phyloP scores from a whole-genome alignment of 192 early-diverging fungal species.

The Coemansia sp. region DNA sequence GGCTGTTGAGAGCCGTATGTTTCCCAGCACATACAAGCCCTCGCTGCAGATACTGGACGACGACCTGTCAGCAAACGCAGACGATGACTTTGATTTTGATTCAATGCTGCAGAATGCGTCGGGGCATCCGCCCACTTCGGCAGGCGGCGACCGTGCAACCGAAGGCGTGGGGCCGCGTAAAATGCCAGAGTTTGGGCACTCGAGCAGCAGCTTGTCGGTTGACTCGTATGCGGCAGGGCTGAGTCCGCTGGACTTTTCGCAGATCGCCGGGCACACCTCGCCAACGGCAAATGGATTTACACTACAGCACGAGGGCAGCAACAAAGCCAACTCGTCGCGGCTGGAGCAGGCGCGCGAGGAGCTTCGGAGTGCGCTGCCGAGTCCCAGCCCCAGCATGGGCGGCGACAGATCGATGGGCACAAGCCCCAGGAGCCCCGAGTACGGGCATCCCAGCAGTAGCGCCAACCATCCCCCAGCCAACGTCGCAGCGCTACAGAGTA shows the following conservation, averaged over 20 bases:
- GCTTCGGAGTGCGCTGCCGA: conserved; percentile 17
- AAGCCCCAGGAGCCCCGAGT: conserved; percentile 5
- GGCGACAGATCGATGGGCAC: conserved; percentile 1
- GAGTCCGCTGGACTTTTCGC: conserved; percentile 29
- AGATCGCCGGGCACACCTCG: conserved; percentile 18
- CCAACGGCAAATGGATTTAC: conserved; percentile 23
- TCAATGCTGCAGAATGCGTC: conserved; percentile 43
- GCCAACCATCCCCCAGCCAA: conserved; percentile 7
- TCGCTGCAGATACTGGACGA: conserved; percentile 32
- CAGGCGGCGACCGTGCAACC: conserved; percentile 11
- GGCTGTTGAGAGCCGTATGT: conserved; percentile 30
- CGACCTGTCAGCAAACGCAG: conserved; percentile 14
- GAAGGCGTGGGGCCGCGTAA: conserved; percentile 13
- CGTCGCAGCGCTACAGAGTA: conserved; percentile 26
- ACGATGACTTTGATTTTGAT: conserved; percentile 52
- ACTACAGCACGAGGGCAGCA: conserved; percentile 10
- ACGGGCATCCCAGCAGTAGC: conserved; percentile 2
- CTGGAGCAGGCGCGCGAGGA: conserved; percentile 28
- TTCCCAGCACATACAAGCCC: conserved; percentile 44
- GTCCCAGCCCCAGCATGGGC: conserved; percentile 9
- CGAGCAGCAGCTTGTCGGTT: conserved; percentile 30
- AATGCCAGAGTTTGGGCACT: conserved; percentile 14
- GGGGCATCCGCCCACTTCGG: background rate
- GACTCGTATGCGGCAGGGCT: conserved; percentile 26
- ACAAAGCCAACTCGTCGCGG: background rate